Base-by-base conservation (phyloP, 1,284 basidiomycete genomes). In the Cystobasidium sp. region DNA sequence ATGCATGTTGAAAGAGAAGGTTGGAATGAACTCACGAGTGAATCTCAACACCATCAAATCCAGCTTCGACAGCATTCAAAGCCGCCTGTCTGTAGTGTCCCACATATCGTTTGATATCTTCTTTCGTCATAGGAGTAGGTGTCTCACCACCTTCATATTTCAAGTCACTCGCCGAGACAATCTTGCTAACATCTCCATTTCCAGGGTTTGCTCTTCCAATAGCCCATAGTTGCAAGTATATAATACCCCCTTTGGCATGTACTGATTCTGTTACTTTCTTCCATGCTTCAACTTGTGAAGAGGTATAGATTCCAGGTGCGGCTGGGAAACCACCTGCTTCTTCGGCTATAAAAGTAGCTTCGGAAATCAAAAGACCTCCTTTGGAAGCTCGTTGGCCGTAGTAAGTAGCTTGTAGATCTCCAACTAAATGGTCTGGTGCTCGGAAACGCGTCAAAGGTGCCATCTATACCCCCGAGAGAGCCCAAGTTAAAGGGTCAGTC, bases 11-110 rank as follows among this genome's bases (percentile, higher is more conserved):
- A 31, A 31, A 31, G 31, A 5, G 76, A 78, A 78, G 3, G 73
- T 61, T 9, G 39, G 20, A 49, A 46, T 14, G 8, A 22, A 39
- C 63, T 80, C 8, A 82, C 84, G 39, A 79, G 75, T 84, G 84
- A 53, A 85, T 78, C 82, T 90, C 88, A 43, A 89, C 86, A 44
- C 88, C 88, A 77, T 90, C 88, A 77, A 89, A 89, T 0, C 88
- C 88, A 31, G 88, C 87, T 78, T 85, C 83, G 61, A 87, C 85
- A 3, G 88, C 87, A 72, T 86, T 86, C 12, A 82, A 68, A 0
- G 87, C 87, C 0, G 87, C 83, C 1, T 83, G 78, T 51, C 82
- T 84, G 80, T 85, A 89, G 64, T 84, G 80, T 0, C 80, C 82
- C 49, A 88, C 81, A 68, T 86, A 84, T 8, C 78, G 76, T 14